Evolutionary conservation across 352 stramenopile species (phyloP), one percentile per base, ranked within the genome.

Genomic region (Globisporangium lucens): DNA sequence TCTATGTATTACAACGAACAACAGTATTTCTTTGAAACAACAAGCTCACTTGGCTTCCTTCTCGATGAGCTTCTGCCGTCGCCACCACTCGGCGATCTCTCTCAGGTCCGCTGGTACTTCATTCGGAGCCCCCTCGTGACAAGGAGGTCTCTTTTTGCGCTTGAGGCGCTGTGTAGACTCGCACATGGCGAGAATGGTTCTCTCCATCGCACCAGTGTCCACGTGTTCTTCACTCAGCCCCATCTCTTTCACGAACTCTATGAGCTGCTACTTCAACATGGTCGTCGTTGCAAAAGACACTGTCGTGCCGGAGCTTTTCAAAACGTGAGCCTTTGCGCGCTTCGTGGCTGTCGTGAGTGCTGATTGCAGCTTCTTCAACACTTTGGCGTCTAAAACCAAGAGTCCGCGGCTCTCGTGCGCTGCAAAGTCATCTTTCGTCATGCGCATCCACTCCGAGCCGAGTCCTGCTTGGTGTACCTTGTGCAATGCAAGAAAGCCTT

Each of bases 81-180:
- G 73, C 83, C 83, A 91, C 79, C 82, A 91, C 51, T 90, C 81
- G 3, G 81, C 78, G 2, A 87, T 41, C 68, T 88, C 81, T 22
- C 56, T 58, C 65, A 67, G 33, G 56, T 71, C 55, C 38, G 75
- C 41, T 72, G 60, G 68, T 63, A 24, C 24, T 35, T 51, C 43
- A 22, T 51, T 22, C 17, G 2, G 5, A 51, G 43, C 12, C 43
- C 3, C 43, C 2, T 22, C 43, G 15, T n/a, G 41, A 49, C 20
- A n/a, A n/a, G 20, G 22, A 69, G 60, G 52, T 30, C 13, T 65
- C 63, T 46, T 46, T 46, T 30, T 71, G 61, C 38, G 49, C 62
- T 65, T 76, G 67, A 20, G 22, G 62, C 24, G 12, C 61, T 67
- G 56, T 33, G 49, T n/a, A 66, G 55, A 7, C 66, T 52, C 13